Evolutionary conservation across 2,329 filamentous ascomycete species (phyloP), one percentile per base, ranked within the genome.

Genomic region (Fusarium sp.): DNA sequence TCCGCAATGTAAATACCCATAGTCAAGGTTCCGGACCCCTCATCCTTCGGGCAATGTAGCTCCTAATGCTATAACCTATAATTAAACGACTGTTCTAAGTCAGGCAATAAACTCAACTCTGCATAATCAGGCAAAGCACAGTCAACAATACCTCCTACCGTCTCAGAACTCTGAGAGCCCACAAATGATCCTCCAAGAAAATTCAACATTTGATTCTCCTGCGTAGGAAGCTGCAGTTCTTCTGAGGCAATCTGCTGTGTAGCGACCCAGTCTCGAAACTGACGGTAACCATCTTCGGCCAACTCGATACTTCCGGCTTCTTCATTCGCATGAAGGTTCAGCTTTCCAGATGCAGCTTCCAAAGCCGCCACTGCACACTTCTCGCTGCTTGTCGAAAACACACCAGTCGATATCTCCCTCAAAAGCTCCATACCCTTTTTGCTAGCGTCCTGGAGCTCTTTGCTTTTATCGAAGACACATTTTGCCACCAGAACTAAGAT

Each of bases 201-300:
- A 9, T 56, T 53, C 12, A 55, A 9, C 34, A 59, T 47, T 10
- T 55, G 32, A 16, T 59, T 56, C 7, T 68, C 70, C 21, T 71
- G 68, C 7, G 49, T 32, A 8, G 59, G 62, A 0, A 63, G 18
- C n/a, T 66, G 61, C 11, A 69, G 25, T 25, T 68, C 71, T 9
- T 57, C 55, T 1, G 68, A 68, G 5, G 68, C 47, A 46, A 68
- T 58, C 27, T 73, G 71, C 45, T 73, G 71, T 63, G 68, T 62
- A 1, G 71, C 63, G 3, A 73, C 71, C 71, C 71, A 73, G 14
- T 70, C 63, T 20, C 66, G 55, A 48, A 73, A 73, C 32, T 70
- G 65, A 11, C 55, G 40, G 43, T 73, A 73, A 3, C 71, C 71
- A 21, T 58, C 40, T 1, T 37, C 28, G 9, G 47, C 14, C 14